Evolutionary conservation across 2,329 filamentous ascomycete genomes (phyloP), one percentile per base, ranked within the genome.

Genomic region (Scolecobasidium constrictum): DNA sequence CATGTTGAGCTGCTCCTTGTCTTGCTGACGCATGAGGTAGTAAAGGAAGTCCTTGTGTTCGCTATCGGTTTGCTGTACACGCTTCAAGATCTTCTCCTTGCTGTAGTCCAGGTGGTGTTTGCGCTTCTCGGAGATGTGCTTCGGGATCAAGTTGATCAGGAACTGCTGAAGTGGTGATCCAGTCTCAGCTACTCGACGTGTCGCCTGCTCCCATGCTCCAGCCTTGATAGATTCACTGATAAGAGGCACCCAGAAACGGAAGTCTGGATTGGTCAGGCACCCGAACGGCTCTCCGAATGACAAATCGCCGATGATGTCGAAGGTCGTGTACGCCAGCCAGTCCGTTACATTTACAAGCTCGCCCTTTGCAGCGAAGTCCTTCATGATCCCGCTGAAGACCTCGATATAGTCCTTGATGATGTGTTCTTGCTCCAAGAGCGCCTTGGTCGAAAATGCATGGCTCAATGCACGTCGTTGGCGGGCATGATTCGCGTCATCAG

Each of bases 391-490:
- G 13, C 53, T 45, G 2, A 59, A 34, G 26, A 55, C 45, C 36
- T 61, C 52, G 4, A 52, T 53, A 33, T 62, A 60, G 5, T 42
- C 40, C 9, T 53, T 48, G 18, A 65, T 50, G 1, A 63, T 49
- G 1, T 48, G 40, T 43, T 64, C 58, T 43, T 65, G 56, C 18
- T 47, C 35, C 45, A 35, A 6, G 5, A 47, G 37, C 5, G 43
- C 43, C 15, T 33, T 31, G 6, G 46, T 20, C 5, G 41, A 45
- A 20, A 45, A 45, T 6, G 41, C 40, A 35, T 45, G 21, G 11
- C 12, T 11, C 6, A 45, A 20, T 7, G 28, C 28, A 5, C 42
- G 19, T 6, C 43, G 45, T 21, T 35, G 22, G 4, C 45, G 45
- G 5, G 45, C 23, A 26, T 47, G 45, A 19, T 47, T 48, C 5